Evolutionary conservation across 2,329 filamentous ascomycete species (phyloP).

Genomic region (Monosporascus sp.): DNA sequence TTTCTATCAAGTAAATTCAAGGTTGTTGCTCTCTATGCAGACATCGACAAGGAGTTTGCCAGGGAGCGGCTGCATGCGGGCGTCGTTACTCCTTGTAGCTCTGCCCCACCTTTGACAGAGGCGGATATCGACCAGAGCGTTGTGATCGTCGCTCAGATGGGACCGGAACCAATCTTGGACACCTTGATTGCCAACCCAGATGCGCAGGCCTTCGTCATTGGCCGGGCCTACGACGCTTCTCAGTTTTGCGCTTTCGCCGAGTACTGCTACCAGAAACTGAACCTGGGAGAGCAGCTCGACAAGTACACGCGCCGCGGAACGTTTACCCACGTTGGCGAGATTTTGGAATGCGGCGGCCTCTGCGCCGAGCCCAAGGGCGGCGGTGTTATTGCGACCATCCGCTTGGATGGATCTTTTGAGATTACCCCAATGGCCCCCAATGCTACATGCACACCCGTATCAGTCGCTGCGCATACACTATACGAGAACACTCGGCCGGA

Average conservation of each 20-base stretch:
- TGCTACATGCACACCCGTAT: slow-evolving; percentile 39
- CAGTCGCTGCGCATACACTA: slow-evolving; percentile 47
- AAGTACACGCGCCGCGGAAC: slow-evolving; percentile 22
- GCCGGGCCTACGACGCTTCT: slow-evolving; percentile 36
- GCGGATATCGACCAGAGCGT: slow-evolving; percentile 31
- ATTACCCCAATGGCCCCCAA: slow-evolving; percentile 34
- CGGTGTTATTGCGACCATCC: slow-evolving; percentile 35
- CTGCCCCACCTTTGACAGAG: slow-evolving; percentile 33
- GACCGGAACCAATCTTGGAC: slow-evolving; percentile 35
- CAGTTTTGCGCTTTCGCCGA: slow-evolving; percentile 34
- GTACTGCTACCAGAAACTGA: slow-evolving; percentile 9
- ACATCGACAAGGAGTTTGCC: background rate
- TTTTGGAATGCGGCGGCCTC: slow-evolving; percentile 46
- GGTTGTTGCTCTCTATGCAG: background rate
- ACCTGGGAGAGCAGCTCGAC: slow-evolving; percentile 4
- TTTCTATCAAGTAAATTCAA: background rate
- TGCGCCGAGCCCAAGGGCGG: slow-evolving; percentile 42
- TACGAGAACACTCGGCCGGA: slow-evolving; percentile 52
- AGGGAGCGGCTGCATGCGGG: background rate
- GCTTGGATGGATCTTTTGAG: slow-evolving; percentile 39
- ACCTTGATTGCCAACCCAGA: slow-evolving; percentile 22
- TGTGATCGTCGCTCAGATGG: slow-evolving; percentile 38
- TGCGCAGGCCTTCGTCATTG: slow-evolving; percentile 39
- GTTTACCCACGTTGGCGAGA: slow-evolving; percentile 49
- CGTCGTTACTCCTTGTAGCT: slow-evolving; percentile 15